These are phyloP conservation scores for Aspergillus brunneoviolaceus DNA, from an alignment of 2,329 filamentous ascomycete species.

Conservation along the genomic window DNA sequence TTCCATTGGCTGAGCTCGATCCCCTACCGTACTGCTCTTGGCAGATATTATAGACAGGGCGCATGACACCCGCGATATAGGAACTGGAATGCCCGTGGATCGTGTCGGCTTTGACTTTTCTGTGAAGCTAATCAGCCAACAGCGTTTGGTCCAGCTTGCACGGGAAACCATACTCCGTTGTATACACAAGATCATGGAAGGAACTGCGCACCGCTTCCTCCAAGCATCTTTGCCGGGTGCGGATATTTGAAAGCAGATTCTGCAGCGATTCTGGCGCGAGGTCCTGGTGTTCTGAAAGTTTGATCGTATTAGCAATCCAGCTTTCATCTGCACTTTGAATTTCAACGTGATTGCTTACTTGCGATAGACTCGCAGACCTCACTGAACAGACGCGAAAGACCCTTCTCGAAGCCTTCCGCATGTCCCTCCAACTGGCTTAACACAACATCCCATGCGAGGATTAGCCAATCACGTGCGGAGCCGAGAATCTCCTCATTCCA, in stretches of 20 bases:
- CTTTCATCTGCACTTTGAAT: no score
- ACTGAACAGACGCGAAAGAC: neutral
- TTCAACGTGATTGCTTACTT: neutral
- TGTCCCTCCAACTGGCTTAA: neutral
- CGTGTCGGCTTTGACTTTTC: conserved; percentile 9
- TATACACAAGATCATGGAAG: neutral
- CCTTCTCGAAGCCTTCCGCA: neutral
- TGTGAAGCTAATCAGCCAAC: neutral
- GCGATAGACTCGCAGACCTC: neutral
- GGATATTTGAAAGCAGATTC: conserved; percentile 2
- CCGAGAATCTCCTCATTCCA: conserved; percentile 20
- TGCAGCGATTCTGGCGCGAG: neutral
- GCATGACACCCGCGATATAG: conserved; percentile 14
- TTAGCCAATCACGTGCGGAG: neutral
- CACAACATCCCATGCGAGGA: neutral
- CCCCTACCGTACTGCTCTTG: conserved; percentile 5
- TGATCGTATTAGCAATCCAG: neutral
- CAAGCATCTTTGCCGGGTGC: conserved; percentile 4
- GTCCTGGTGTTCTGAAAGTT: conserved; percentile 1
- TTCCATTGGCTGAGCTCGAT: no score
- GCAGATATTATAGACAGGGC: conserved; percentile 12
- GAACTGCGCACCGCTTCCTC: neutral
- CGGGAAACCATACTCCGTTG: neutral
- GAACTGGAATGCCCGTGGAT: conserved; percentile 12
- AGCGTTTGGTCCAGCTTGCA: neutral